Conservation (phyloP, 1,284 basidiomycete species). For the Pseudozyma hubeiensis region DNA sequence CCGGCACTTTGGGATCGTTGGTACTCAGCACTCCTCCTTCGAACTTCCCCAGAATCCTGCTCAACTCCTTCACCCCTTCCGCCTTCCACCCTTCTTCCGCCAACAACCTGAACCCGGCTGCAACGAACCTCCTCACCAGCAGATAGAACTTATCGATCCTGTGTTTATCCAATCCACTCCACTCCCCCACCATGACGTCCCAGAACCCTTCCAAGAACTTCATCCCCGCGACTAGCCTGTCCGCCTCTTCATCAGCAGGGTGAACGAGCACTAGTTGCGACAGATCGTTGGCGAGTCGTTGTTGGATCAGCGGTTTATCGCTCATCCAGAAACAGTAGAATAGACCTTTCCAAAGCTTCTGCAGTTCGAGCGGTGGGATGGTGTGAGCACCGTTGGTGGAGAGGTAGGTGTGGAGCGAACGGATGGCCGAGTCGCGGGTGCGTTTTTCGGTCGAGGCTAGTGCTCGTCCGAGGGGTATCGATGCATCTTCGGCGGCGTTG, state of each 20-base stretch:
- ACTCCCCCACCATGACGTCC: conserved; percentile 87
- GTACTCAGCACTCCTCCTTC: conserved; percentile 30
- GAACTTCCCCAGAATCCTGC: conserved; percentile 23
- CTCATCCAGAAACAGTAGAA: conserved; percentile 99
- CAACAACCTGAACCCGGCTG: conserved; percentile 84
- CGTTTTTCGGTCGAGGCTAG: conserved; percentile 73
- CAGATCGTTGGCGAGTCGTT: conserved; percentile 85
- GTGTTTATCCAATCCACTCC: conserved; percentile 89
- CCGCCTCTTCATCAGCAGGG: conserved; percentile 7
- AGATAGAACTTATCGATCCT: conserved; percentile 90
- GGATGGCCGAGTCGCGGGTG: conserved; percentile 82
- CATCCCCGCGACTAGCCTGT: conserved; percentile 73
- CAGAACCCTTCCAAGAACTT: conserved; percentile 89
- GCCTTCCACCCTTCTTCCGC: conserved; percentile 78
- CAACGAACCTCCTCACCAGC: conserved; percentile 87
- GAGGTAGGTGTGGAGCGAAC: conserved; percentile 78
- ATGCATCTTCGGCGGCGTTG: conserved; percentile 7
- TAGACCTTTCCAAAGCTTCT: conserved; percentile 95
- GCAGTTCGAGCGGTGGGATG: conserved; percentile 80
- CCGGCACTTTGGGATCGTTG: conserved; percentile 78
- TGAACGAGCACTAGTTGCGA: conserved; percentile 75
- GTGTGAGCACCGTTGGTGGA: conserved; percentile 51
- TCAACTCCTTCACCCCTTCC: conserved; percentile 49
- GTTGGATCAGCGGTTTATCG: conserved; percentile 96
- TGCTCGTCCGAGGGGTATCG: conserved; percentile 58